Percentiles rank a stretch among this genome's conserved stretches.
phyloP scores from a whole-genome alignment of 2,329 filamentous ascomycete species.

The Trichoderma pleuroti region DNA sequence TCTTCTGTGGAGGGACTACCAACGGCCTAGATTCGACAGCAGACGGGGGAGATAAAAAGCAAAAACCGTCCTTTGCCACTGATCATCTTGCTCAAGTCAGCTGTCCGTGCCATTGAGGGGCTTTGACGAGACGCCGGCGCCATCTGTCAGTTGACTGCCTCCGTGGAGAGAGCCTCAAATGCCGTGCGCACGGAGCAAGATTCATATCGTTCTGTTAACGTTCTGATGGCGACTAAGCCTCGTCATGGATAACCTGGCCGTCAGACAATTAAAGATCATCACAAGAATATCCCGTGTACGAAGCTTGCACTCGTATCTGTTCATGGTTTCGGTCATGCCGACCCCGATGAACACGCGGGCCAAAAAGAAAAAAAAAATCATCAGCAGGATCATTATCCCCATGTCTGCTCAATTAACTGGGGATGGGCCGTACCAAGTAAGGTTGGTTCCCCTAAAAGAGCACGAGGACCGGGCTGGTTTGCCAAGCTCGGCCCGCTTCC shows the following conservation, averaged over 20 bases:
- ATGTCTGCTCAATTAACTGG: conserved; percentile 1
- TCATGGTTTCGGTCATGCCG: conserved; percentile 12
- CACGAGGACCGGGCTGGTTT: conserved; percentile 4
- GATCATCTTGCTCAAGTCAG: neutral
- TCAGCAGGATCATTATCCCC: neutral
- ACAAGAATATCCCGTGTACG: neutral
- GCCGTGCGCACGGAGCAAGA: neutral
- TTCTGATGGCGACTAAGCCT: neutral
- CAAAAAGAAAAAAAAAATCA: neutral
- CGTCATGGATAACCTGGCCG: neutral
- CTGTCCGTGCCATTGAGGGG: neutral
- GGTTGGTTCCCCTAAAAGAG: conserved; percentile 15
- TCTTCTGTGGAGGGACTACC: conserved; percentile 5
- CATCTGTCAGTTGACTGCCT: neutral
- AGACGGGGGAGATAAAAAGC: neutral
- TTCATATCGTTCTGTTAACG: neutral
- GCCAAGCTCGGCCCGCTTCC: conserved; percentile 19
- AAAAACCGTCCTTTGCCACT: neutral
- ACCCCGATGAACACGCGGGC: conserved; percentile 15
- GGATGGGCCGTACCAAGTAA: neutral
- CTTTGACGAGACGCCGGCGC: neutral
- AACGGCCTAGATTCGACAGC: neutral
- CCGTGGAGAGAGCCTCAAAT: neutral
- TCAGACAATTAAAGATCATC: neutral
- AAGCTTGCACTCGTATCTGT: neutral